These are phyloP conservation scores for Chenopodium formosanum DNA, from an alignment of 148 eudicot species.

Conservation along the genomic window DNA sequence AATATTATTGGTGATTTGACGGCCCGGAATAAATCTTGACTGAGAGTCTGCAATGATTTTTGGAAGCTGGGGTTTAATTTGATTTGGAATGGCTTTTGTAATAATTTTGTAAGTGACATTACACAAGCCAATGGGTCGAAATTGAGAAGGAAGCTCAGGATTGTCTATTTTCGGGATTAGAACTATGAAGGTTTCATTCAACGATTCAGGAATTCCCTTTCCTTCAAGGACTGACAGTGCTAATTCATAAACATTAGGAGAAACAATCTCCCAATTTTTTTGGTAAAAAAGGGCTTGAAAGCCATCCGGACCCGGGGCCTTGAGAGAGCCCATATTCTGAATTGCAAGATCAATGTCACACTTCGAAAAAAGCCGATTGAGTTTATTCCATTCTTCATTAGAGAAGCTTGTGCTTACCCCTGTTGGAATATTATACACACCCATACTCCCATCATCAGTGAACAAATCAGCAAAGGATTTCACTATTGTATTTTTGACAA, in stretches of 20 bases:
- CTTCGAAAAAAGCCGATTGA: neutral
- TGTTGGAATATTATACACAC: neutral
- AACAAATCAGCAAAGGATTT: neutral
- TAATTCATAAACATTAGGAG: neutral
- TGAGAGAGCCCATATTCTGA: neutral
- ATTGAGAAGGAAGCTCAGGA: too few species aligned
- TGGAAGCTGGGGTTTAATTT: too few species aligned
- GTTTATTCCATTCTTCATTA: neutral
- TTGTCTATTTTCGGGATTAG: too few species aligned
- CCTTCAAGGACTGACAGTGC: neutral
- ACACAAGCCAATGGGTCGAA: too few species aligned
- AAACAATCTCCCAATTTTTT: neutral
- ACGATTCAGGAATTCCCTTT: too few species aligned
- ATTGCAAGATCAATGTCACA: neutral
- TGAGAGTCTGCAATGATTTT: too few species aligned
- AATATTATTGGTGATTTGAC: too few species aligned
- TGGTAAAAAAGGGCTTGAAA: neutral
- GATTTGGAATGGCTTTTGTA: too few species aligned
- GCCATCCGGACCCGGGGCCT: neutral
- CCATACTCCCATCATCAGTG: neutral
- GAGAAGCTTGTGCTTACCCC: neutral
- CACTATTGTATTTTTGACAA: neutral
- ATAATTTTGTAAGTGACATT: too few species aligned
- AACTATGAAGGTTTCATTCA: too few species aligned
- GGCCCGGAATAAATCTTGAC: neutral